A percentile compares a stretch with the other conserved stretches of the same genome.
These are phyloP conservation scores for Pichia terricola DNA, from an alignment of 1,139 yeast species.

Conservation along the genomic window DNA sequence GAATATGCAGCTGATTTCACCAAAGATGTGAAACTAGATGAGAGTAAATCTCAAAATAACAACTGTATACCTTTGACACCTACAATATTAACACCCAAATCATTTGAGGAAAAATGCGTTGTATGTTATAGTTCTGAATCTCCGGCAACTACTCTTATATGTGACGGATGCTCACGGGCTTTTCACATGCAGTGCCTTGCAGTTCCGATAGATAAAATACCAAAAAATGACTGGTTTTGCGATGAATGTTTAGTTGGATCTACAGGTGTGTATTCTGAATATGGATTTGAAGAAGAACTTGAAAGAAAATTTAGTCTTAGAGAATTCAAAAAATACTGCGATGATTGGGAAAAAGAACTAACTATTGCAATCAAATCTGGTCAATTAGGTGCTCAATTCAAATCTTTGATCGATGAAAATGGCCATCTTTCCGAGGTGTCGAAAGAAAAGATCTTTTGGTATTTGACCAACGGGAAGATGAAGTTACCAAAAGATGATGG, in stretches of 20 bases:
- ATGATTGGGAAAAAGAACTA: slow-evolving; percentile 33
- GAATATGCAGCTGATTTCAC: background rate
- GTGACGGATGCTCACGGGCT: slow-evolving; percentile 66
- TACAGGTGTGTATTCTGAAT: slow-evolving; percentile 74
- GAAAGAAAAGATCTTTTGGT: slow-evolving; percentile 57
- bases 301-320: slow-evolving; percentile 41
- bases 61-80: slow-evolving; percentile 3
- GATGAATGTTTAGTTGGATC: slow-evolving; percentile 75
- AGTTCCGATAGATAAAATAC: slow-evolving; percentile 41
- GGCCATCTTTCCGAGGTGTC: background rate
- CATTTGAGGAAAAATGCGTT: slow-evolving; percentile 30
- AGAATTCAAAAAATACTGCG: slow-evolving; percentile 54
- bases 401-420: background rate
- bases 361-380: slow-evolving; percentile 1
- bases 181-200: slow-evolving; percentile 59
- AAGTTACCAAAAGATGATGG: slow-evolving; percentile 9
- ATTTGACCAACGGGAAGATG: slow-evolving; percentile 24
- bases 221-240: slow-evolving; percentile 68
- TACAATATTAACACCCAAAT: slow-evolving; percentile 4
- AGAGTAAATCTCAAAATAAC: background rate
- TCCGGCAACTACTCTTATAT: slow-evolving; percentile 45
- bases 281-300: slow-evolving; percentile 72
- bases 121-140: slow-evolving; percentile 43
- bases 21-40: background rate
- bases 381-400: background rate